These are phyloP conservation scores for Populus simonii DNA, from an alignment of 345 rosid species.

Conservation along the genomic window DNA sequence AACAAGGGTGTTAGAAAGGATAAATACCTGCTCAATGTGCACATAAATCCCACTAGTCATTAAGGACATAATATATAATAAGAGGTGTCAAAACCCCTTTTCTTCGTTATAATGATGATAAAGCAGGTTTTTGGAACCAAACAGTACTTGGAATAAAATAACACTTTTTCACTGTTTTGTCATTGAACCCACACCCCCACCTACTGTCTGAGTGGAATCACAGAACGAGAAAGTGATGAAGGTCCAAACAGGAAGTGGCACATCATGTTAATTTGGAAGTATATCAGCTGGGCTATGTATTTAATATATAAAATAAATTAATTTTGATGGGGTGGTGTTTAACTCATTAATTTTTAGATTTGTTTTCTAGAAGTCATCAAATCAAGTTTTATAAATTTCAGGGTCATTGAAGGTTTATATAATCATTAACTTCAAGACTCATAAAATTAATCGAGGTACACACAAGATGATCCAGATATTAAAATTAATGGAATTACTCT, in stretches of 20 bases:
- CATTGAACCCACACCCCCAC: slow-evolving; percentile 2
- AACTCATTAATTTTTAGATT: too few relatives aligned
- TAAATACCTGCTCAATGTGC: background rate
- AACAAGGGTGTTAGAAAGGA: too few relatives aligned
- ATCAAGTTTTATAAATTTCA: too few relatives aligned
- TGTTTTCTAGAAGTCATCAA: too few relatives aligned
- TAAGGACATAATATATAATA: background rate
- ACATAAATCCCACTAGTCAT: background rate
- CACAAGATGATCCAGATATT: rapidly evolving
- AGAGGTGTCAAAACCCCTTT: background rate
- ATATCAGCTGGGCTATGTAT: background rate
- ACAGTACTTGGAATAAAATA: background rate
- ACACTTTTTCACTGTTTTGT: slow-evolving; percentile 5
- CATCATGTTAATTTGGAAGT: background rate
- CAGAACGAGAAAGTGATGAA: background rate
- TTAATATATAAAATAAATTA: too few relatives aligned
- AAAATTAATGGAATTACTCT: too few relatives aligned
- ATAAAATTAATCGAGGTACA: too few relatives aligned
- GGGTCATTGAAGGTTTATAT: too few relatives aligned
- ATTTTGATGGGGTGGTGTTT: too few relatives aligned
- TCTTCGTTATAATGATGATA: slow-evolving; percentile 20
- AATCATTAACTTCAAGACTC: too few relatives aligned
- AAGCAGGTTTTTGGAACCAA: slow-evolving; percentile 20
- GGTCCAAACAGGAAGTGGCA: slow-evolving; percentile 2
- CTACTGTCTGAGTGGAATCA: slow-evolving; percentile 6